Evolutionary conservation across 1,139 yeast genomes (phyloP), one percentile per base, ranked within the genome.

Genomic region (Blastobotrys apis): DNA sequence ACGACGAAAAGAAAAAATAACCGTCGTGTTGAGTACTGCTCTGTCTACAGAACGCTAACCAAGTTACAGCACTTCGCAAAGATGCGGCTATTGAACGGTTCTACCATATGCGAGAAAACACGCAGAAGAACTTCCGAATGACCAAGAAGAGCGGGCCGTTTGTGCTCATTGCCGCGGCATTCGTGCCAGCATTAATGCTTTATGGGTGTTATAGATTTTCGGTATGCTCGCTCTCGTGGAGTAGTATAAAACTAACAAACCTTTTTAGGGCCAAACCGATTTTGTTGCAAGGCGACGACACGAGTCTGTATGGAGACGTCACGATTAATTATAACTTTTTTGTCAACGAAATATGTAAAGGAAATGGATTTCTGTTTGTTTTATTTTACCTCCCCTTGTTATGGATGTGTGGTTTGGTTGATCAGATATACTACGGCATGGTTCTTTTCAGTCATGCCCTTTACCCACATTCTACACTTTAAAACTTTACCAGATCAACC

Each of bases 71-170:
- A 26, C 62, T 60, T 35, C 55, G 54, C 47, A 58, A 59, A 41
- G 67, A 63, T 44, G 57, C 57, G 41, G 65, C 64, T 37, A 61
- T 64, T 47, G 68, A 64, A 57, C 56, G 54, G 55, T 63, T 59
- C 50, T 61, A 61, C 50, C 52, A 58, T 52, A 56, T 63, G 65
- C 57, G 67, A 43, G 62, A 54, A 39, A 59, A 60, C 54, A 53
- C 61, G 41, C 56, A 58, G 32, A 51, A 55, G 47, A 49, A 58
- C 54, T 64, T 64, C 56, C 57, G 59, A 45, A 50, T 61, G 53
- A 64, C 51, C 51, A 50, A 50, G 32, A 55, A 56, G 49, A 53
- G 58, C 47, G 66, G 66, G 38, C 51, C 59, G n/a, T 60, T 60
- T 49, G 58, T 63, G 22, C 41, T 64, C 37, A 50, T 57, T 25